These are phyloP conservation scores for Coleophoma crateriformis DNA, from an alignment of 2,329 filamentous ascomycete genomes.

Conservation along the genomic window DNA sequence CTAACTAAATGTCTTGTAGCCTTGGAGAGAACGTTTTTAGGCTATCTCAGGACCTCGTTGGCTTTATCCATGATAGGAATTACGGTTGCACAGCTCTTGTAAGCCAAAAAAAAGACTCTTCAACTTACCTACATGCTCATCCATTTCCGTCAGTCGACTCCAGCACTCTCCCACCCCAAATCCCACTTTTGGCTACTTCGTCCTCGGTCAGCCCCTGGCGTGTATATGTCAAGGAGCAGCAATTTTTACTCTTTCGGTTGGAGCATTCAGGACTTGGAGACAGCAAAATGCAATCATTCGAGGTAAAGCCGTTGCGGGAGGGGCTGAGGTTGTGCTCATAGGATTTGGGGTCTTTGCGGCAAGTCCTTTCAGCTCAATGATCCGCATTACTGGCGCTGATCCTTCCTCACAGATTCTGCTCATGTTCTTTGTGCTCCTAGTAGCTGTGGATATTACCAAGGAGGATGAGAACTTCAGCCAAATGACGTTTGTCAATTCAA, in stretches of 20 bases:
- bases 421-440: neutral
- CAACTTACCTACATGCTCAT: constrained; percentile 4
- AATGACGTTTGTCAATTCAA: too few relatives aligned
- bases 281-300: constrained; percentile 53
- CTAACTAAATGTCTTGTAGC: constrained; percentile 37
- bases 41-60: constrained; percentile 65
- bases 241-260: constrained; percentile 39
- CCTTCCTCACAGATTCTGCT: neutral
- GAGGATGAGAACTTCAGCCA: neutral
- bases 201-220: constrained; percentile 54
- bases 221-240: constrained; percentile 34
- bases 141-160: constrained; percentile 35
- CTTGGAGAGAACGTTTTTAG: constrained; percentile 69
- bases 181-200: constrained; percentile 48
- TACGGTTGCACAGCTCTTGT: constrained; percentile 61
- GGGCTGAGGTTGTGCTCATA: constrained; percentile 50
- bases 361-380: constrained; percentile 24
- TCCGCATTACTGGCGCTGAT: neutral
- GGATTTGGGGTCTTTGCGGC: constrained; percentile 41
- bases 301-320: constrained; percentile 51
- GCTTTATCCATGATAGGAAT: constrained; percentile 64
- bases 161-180: constrained; percentile 28
- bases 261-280: constrained; percentile 52
- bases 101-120: constrained; percentile 5
- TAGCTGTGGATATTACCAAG: neutral